These are phyloP conservation scores for Globisporangium middletonii DNA, from an alignment of 352 stramenopile species.

Conservation along the genomic window DNA sequence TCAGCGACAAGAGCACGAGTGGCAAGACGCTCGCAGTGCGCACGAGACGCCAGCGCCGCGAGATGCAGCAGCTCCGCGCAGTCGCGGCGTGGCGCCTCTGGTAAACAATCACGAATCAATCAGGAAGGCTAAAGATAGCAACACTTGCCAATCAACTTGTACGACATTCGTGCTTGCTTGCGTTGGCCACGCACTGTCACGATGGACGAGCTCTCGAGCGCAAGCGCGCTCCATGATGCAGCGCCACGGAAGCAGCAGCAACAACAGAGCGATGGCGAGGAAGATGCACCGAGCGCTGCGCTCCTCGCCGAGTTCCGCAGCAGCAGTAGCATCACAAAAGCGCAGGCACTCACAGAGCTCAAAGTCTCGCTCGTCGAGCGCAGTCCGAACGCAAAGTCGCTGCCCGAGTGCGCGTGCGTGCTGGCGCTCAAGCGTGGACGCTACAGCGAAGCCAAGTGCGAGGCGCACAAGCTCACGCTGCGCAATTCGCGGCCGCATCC, in stretches of 20 bases:
- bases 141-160: neutral
- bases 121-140: neutral
- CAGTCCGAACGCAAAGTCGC: slow-evolving; percentile 8
- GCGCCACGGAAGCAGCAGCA: neutral
- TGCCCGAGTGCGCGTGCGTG: slow-evolving; percentile 41
- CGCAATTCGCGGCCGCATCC: slow-evolving; percentile 42
- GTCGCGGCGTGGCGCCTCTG: slow-evolving; percentile 8
- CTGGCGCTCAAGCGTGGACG: slow-evolving; percentile 34
- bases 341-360: neutral
- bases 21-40: slow-evolving; percentile 7
- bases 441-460: slow-evolving; percentile 40
- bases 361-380: slow-evolving; percentile 29
- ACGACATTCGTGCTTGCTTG: neutral
- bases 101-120: neutral
- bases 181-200: neutral
- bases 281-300: slow-evolving; percentile 1
- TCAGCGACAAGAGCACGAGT: neutral
- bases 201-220: neutral
- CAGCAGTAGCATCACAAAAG: neutral
- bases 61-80: slow-evolving; percentile 6
- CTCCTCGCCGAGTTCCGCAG: slow-evolving; percentile 9
- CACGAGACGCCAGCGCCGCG: slow-evolving; percentile 10
- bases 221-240: no score
- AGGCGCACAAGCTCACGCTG: slow-evolving; percentile 57
- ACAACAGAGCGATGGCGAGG: neutral